Evolutionary conservation across 306 rosid genomes (phyloP).

Genomic region (Casuarina equisetifolia): DNA sequence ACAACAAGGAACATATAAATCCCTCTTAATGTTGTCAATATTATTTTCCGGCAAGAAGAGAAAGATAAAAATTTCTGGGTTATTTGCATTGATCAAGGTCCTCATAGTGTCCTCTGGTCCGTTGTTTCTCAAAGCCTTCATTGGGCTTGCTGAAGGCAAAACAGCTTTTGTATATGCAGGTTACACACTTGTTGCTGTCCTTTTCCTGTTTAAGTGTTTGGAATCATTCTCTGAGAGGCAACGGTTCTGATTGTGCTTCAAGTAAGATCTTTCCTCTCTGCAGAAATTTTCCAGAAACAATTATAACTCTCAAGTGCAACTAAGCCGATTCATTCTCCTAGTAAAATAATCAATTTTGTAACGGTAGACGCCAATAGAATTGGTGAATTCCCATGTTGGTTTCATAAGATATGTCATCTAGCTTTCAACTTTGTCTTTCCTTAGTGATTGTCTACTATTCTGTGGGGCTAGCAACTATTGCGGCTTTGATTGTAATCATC

Average conservation of each 20-base stretch:
- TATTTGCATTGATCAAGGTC: constrained; percentile 69
- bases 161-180: constrained; percentile 70
- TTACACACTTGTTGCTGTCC: constrained; percentile 42
- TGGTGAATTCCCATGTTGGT: constrained; percentile 16
- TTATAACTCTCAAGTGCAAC: constrained; percentile 58
- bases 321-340: constrained; percentile 58
- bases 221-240: constrained; percentile 80
- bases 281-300: constrained; percentile 61
- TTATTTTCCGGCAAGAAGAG: constrained; percentile 59
- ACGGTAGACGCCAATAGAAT: constrained; percentile 78
- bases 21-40: constrained; percentile 42
- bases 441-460: constrained; percentile 22
- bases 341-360: constrained; percentile 78
- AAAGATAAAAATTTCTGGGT: constrained; percentile 60
- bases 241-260: constrained; percentile 68
- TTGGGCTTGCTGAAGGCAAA: constrained; percentile 69
- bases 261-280: constrained; percentile 58
- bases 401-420: constrained; percentile 35
- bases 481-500: constrained; percentile 26
- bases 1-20: constrained; percentile 26
- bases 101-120: constrained; percentile 67
- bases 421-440: constrained; percentile 28
- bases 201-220: constrained; percentile 51
- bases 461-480: constrained; percentile 31
- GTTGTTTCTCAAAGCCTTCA: constrained; percentile 68